Evolutionary conservation across 768 basidiomycete species (phyloP).

Genomic region (Xerocomus brunneocitrinus): DNA sequence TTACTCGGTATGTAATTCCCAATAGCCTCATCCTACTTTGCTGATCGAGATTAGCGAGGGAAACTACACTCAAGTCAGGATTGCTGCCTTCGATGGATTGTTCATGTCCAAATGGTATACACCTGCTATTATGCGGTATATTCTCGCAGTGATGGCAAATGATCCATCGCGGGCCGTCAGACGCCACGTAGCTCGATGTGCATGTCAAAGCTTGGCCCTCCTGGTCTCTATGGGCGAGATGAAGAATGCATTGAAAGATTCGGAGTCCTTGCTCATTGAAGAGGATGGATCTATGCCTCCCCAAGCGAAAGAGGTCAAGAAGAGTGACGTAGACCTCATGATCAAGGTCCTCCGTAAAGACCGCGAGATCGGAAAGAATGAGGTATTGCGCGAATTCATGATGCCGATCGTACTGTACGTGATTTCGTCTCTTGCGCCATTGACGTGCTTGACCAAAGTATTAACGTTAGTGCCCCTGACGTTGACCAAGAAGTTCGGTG

Average conservation of each 20-base stretch:
- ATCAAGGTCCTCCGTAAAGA: slow-evolving; percentile 87
- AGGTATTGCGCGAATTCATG: slow-evolving; percentile 71
- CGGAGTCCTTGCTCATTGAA: slow-evolving; percentile 76
- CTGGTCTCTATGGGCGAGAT: slow-evolving; percentile 89
- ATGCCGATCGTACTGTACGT: slow-evolving; percentile 79
- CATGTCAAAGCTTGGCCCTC: slow-evolving; percentile 83
- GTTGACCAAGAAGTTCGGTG: slow-evolving; percentile 87
- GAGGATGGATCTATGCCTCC: slow-evolving; percentile 75
- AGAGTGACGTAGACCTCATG: slow-evolving; percentile 78
- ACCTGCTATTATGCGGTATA: slow-evolving; percentile 78
- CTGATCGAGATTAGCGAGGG: slow-evolving; percentile 64
- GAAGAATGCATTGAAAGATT: slow-evolving; percentile 67
- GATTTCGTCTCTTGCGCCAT: slow-evolving; percentile 2
- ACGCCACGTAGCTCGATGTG: slow-evolving; percentile 80
- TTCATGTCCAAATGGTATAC: slow-evolving; percentile 87
- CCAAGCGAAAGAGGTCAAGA: slow-evolving; percentile 70
- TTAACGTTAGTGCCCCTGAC: slow-evolving; percentile 53
- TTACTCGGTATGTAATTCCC: slow-evolving; percentile 65
- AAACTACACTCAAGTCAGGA: slow-evolving; percentile 86
- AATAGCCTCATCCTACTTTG: background rate
- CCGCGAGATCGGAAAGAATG: slow-evolving; percentile 76
- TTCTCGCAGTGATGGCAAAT: slow-evolving; percentile 79
- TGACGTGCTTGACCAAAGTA: background rate
- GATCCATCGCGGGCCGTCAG: slow-evolving; percentile 82
- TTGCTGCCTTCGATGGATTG: slow-evolving; percentile 91